Evolutionary conservation across 768 basidiomycete genomes (phyloP), one percentile per base, ranked within the genome.

Genomic region (Chiua virens): DNA sequence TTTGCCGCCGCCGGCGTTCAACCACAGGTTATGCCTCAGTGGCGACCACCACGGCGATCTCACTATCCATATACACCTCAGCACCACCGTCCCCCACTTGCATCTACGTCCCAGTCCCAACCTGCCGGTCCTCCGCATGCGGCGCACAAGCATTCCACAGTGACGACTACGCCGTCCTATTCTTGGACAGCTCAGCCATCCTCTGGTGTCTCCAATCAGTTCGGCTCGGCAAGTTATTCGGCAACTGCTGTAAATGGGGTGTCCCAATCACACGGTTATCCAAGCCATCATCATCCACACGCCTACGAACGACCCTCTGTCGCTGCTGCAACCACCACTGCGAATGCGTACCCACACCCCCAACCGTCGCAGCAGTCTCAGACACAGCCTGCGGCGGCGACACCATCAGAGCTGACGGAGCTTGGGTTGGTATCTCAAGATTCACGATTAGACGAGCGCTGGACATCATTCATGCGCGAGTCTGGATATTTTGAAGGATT

Each of bases 381-480:
- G 35, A 23, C 51, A 10, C 52, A 44, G 7, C 11, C 44, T 4
- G 13, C 22, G 14, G 25, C 52, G 7, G 51, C 57, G 8, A 61
- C 70, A 17, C 64, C 70, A 23, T 60, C 74, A 17, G 81, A 83
- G 46, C 68, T 87, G 17, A 78, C 81, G 0, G 76, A 81, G 49
- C 73, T 87, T 4, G 86, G 86, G 8, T 68, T 87, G 22, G 81
- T 82, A 5, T 71, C 83, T 10, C 71, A 79, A 21, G 77, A 78
- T 52, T 79, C 80, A 39, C 69, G 79, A 34, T 59, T 83, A 35
- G 80, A 81, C 45, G 79, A 80, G 59, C 70, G 80, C 21, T 85
- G 83, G 83, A 76, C 76, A 48, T 77, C 76, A 25, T 83, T 85
- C 58, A 80, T 85, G 80, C 77, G 78, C 21, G 78, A 83, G 48